phyloP scores from a whole-genome alignment of 2,329 filamentous ascomycete genomes.

The Colletotrichum sp. region DNA sequence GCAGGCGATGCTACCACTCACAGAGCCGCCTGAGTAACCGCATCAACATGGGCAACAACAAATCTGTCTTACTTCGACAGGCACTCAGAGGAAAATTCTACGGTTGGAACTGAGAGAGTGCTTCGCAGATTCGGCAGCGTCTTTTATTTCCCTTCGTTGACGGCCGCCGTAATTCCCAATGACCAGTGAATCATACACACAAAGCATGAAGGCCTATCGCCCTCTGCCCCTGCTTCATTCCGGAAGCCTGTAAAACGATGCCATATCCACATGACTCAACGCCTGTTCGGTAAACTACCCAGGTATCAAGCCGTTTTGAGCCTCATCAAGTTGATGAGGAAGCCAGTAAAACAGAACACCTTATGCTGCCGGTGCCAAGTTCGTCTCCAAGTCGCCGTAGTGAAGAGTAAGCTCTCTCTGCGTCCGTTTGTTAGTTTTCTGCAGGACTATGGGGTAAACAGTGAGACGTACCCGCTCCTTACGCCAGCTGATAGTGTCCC shows the following conservation, averaged over 20 bases:
- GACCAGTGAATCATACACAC: conserved; percentile 19
- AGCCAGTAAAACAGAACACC: not conserved
- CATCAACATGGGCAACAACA: not conserved
- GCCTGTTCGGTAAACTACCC: conserved; percentile 9
- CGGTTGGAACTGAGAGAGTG: not conserved
- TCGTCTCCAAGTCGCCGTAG: conserved; percentile 66
- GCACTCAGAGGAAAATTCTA: not conserved
- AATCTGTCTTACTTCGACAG: not conserved
- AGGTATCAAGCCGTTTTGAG: conserved; percentile 15
- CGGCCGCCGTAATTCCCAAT: conserved; percentile 5
- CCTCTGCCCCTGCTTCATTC: conserved; percentile 7
- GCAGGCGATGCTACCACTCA: not conserved
- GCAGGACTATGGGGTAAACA: not conserved
- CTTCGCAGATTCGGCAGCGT: conserved; percentile 5
- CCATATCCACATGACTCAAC: conserved; percentile 17
- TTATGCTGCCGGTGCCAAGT: conserved; percentile 21
- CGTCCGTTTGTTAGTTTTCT: not conserved
- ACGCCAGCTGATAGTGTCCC: conserved; percentile 66
- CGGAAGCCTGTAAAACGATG: conserved; percentile 13
- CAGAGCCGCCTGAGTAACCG: not conserved
- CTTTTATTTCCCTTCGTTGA: conserved; percentile 17
- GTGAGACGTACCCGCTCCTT: conserved; percentile 62
- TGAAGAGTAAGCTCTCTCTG: conserved; percentile 66
- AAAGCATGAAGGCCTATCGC: conserved; percentile 9
- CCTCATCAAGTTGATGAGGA: conserved; percentile 5